Conservation (phyloP, 805 yeast species). For the Candida koratica region DNA sequence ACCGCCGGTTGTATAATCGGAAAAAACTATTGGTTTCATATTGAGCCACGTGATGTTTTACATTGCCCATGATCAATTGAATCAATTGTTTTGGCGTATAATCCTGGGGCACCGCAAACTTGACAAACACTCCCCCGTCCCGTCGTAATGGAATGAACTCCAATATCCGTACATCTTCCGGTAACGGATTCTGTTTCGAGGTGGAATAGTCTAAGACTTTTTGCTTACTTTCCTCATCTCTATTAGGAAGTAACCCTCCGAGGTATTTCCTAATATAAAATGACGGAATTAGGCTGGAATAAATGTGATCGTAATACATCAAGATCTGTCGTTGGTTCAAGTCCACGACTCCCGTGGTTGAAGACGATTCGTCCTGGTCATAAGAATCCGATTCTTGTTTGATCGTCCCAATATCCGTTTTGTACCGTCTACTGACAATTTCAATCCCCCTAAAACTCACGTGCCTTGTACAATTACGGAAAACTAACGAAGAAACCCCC, state of each 20-base stretch:
- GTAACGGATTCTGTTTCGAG: constrained; percentile 23
- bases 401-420: constrained; percentile 28
- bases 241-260: constrained; percentile 18
- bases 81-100: constrained; percentile 51
- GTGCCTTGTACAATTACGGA: too few relatives aligned
- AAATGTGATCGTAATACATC: constrained; percentile 36
- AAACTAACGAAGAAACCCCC: too few relatives aligned
- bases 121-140: constrained; percentile 94
- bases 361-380: constrained; percentile 30
- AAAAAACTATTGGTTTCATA: constrained; percentile 7
- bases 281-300: constrained; percentile 27
- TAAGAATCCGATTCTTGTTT: constrained; percentile 26
- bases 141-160: constrained; percentile 67
- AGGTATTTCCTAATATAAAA: constrained; percentile 20
- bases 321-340: constrained; percentile 29
- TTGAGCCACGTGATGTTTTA: constrained; percentile 21
- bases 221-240: constrained; percentile 16
- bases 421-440: not conserved
- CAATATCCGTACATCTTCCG: constrained; percentile 39
- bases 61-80: constrained; percentile 45
- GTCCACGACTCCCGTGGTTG: constrained; percentile 41
- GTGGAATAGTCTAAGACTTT: constrained; percentile 17
- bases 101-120: constrained; percentile 57
- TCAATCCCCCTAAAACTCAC: too few relatives aligned
- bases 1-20: constrained; percentile 12